Conservation (phyloP, 768 basidiomycete genomes). For the Chlorophyllum brunneum region DNA sequence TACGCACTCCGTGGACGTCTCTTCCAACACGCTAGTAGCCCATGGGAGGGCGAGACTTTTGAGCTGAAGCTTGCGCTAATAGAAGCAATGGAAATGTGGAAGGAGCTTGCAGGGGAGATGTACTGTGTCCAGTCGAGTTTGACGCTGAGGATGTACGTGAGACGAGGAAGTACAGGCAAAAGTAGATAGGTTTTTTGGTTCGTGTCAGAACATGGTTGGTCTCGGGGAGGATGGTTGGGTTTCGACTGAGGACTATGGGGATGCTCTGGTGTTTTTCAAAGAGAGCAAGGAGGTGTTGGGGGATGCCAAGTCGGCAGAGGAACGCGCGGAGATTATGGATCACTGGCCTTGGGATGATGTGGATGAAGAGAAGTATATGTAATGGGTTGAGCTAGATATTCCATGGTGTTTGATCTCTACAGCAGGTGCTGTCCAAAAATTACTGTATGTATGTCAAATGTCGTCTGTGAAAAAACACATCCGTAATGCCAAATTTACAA, state of each 20-base stretch:
- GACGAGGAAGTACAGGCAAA: conserved; percentile 33
- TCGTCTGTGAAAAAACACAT: too few relatives aligned
- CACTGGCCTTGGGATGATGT: conserved; percentile 48
- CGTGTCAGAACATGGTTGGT: not conserved
- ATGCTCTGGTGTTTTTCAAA: not conserved
- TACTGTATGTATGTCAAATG: too few relatives aligned
- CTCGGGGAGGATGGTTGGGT: too few relatives aligned
- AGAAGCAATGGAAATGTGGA: conserved; percentile 38
- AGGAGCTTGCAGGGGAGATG: conserved; percentile 29
- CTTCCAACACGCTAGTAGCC: conserved; percentile 37
- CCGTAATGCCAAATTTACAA: too few relatives aligned
- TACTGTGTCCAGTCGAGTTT: conserved; percentile 43
- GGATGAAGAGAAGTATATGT: conserved; percentile 43
- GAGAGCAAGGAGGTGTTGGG: too few relatives aligned
- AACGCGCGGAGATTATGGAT: conserved; percentile 31
- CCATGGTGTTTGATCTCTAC: too few relatives aligned
- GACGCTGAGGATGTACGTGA: conserved; percentile 40
- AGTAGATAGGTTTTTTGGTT: not conserved
- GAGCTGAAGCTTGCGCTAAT: conserved; percentile 44
- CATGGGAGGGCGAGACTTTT: conserved; percentile 48
- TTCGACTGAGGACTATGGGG: not conserved
- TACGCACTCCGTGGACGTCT: conserved; percentile 45
- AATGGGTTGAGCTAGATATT: conserved; percentile 15
- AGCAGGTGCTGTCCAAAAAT: too few relatives aligned
- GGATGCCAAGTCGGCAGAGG: conserved; percentile 27